Conservation (phyloP, 1,139 yeast genomes). For the Geotrichum restrictum region DNA sequence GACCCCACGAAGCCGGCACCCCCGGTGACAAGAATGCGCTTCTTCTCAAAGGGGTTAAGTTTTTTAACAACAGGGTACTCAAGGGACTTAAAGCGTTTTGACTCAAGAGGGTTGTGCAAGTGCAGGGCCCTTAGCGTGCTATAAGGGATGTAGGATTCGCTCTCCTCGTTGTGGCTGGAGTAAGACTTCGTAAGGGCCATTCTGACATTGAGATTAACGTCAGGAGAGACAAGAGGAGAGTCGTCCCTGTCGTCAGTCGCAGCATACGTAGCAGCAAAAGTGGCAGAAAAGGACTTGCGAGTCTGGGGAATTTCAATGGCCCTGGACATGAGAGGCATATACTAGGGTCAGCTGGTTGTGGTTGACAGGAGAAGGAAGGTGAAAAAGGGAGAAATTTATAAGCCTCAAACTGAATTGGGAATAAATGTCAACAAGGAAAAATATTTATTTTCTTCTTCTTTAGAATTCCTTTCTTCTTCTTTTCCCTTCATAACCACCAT, state of each 20-base stretch:
- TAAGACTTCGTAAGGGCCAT: constrained; percentile 13
- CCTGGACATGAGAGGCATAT: constrained; percentile 2
- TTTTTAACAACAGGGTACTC: constrained; percentile 24
- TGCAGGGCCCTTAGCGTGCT: constrained; percentile 8
- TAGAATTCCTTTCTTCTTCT: background rate
- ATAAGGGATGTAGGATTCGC: constrained; percentile 13
- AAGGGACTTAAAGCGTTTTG: background rate
- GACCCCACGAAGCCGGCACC: constrained; percentile 33
- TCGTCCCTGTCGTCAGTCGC: background rate
- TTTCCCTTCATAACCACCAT: background rate
- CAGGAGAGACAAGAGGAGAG: constrained; percentile 5
- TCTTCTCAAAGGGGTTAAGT: constrained; percentile 28
- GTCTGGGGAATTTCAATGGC: constrained; percentile 1
- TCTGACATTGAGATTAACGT: constrained; percentile 14
- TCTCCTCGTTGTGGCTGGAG: constrained; percentile 3
- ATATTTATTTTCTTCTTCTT: background rate
- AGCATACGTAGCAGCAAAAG: background rate
- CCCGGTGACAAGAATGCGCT: constrained; percentile 29
- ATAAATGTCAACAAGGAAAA: background rate
- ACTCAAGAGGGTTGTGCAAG: constrained; percentile 4
- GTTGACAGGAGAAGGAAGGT: background rate
- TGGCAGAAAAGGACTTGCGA: too few species aligned
- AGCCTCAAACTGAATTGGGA: too few species aligned
- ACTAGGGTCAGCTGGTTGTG: too few species aligned
- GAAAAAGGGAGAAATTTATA: background rate